Evolutionary conservation across 768 basidiomycete genomes (phyloP).

Genomic region (Boletus reticulatus): DNA sequence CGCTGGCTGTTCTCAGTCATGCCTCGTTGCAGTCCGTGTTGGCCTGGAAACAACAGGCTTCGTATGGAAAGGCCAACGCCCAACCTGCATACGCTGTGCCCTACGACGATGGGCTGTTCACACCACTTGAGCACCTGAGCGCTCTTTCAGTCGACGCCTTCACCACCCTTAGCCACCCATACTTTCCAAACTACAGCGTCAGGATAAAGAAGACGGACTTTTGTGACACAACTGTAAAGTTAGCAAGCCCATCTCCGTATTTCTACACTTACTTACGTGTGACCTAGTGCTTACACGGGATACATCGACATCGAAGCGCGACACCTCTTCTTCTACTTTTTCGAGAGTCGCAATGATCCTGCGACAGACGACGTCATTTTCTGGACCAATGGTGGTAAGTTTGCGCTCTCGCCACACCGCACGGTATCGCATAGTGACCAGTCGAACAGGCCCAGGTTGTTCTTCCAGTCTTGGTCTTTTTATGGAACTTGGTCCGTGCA

Average conservation of each 20-base stretch:
- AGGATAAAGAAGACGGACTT: constrained; percentile 39
- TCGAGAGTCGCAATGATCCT: constrained; percentile 62
- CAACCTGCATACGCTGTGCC: constrained; percentile 7
- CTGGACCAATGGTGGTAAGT: constrained; percentile 55
- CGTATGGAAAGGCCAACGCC: not conserved
- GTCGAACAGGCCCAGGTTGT: constrained; percentile 43
- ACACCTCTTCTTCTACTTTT: constrained; percentile 74
- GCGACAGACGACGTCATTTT: constrained; percentile 58
- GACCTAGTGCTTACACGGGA: constrained; percentile 54
- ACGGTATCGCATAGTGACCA: not conserved
- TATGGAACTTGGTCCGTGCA: constrained; percentile 77
- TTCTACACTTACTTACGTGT: not conserved
- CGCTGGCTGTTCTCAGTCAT: constrained; percentile 9
- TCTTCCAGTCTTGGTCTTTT: constrained; percentile 64
- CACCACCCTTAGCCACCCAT: constrained; percentile 40
- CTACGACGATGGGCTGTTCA: constrained; percentile 33
- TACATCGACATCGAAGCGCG: constrained; percentile 67
- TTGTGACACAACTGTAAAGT: constrained; percentile 43
- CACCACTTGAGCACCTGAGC: constrained; percentile 32
- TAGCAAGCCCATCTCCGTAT: not conserved
- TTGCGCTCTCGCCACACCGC: constrained; percentile 12
- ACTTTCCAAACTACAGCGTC: constrained; percentile 43
- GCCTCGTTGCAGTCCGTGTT: constrained; percentile 23
- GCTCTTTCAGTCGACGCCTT: constrained; percentile 32
- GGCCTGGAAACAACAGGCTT: constrained; percentile 4